Conservation (phyloP, 495 filamentous ascomycete species). For the Xylaria castorea region DNA sequence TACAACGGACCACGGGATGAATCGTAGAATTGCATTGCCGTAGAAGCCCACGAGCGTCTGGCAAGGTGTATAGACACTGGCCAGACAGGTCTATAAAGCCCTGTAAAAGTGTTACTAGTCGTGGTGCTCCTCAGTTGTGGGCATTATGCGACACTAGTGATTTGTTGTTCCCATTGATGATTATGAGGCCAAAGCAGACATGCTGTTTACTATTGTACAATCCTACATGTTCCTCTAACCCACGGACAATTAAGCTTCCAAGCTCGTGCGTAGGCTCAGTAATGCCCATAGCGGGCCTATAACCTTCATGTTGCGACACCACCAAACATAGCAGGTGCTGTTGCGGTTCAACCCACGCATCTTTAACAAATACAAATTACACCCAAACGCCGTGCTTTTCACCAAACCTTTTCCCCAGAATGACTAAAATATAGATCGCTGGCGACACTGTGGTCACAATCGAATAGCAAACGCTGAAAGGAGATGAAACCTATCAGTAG, state of each 20-base stretch:
- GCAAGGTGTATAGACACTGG: not conserved
- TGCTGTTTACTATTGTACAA: constrained; percentile 24
- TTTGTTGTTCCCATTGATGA: not conserved
- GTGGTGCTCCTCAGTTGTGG: not conserved
- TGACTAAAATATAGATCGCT: constrained; percentile 21
- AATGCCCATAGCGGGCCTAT: not conserved
- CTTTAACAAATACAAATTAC: constrained; percentile 16
- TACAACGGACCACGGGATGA: not conserved
- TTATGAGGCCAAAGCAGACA: not conserved
- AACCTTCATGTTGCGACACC: not conserved
- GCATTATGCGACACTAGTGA: not conserved
- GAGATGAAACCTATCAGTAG: not conserved
- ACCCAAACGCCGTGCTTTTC: constrained; percentile 28
- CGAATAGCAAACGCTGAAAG: constrained; percentile 1
- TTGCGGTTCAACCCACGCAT: not conserved
- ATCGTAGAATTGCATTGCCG: not conserved
- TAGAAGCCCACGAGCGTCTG: not conserved
- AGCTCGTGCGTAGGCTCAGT: not conserved
- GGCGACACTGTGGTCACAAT: constrained; percentile 2
- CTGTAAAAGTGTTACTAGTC: too few species aligned
- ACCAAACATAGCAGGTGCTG: not conserved
- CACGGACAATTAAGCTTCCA: not conserved
- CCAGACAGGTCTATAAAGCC: not conserved
- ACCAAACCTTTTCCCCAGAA: constrained; percentile 28
- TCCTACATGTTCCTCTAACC: constrained; percentile 15